A percentile compares a stretch with the other conserved stretches of the same genome.
Evolutionary conservation across 2,329 filamentous ascomycete genomes (phyloP).

Genomic region (Trichoderma sp.): DNA sequence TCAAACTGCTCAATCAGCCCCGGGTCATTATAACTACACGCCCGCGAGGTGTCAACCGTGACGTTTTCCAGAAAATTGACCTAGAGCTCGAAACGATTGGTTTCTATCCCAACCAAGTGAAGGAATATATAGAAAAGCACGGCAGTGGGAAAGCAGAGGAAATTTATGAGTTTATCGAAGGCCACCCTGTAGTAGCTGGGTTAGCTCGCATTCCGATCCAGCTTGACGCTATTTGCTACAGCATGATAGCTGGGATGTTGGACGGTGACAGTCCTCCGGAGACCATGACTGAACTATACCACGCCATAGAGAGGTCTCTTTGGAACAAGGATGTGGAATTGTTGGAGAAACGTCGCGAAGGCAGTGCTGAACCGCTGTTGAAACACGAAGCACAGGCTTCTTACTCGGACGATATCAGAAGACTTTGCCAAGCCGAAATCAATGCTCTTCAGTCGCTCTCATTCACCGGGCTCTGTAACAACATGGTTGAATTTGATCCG

Average conservation of each 20-base stretch:
- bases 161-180: background rate
- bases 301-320: background rate
- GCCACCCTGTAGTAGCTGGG: conserved; percentile 12
- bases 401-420: background rate
- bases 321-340: background rate
- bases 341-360: background rate
- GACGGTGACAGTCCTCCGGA: background rate
- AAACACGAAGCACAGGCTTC: background rate
- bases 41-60: background rate
- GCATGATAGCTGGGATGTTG: background rate
- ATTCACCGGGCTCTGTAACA: background rate
- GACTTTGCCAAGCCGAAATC: background rate
- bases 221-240: conserved; percentile 7
- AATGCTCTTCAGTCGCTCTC: background rate
- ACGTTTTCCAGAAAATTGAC: background rate
- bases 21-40: background rate
- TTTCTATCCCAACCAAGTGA: background rate
- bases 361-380: background rate
- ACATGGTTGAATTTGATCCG: background rate
- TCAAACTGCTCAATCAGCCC: background rate
- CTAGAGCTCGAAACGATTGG: background rate
- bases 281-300: conserved; percentile 4
- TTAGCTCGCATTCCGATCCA: conserved; percentile 25
- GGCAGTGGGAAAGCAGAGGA: background rate
- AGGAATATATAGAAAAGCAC: background rate